These are phyloP conservation scores for Prinsepia uniflora DNA, from an alignment of 306 rosid genomes.

Conservation along the genomic window DNA sequence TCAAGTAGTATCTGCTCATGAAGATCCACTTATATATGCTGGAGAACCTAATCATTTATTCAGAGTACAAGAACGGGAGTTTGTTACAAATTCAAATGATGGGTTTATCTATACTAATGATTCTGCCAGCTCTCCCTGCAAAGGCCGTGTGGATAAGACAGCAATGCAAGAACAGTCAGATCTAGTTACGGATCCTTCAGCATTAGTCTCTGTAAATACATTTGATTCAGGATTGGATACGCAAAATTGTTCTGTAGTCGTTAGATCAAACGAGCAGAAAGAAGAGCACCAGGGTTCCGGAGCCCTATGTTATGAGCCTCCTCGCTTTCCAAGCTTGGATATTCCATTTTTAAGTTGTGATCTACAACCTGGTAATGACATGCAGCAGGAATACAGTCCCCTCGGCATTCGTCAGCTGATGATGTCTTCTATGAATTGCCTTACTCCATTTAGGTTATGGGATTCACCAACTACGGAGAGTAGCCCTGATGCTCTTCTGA, in stretches of 20 bases:
- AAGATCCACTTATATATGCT: slow-evolving; percentile 36
- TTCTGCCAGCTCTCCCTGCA: slow-evolving; percentile 46
- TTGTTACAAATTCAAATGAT: slow-evolving; percentile 43
- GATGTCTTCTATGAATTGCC: slow-evolving; percentile 88
- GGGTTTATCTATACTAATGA: slow-evolving; percentile 52
- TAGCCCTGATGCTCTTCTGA: slow-evolving; percentile 81
- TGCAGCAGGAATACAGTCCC: slow-evolving; percentile 98
- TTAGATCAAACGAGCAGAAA: slow-evolving; percentile 31
- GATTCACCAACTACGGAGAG: slow-evolving; percentile 72
- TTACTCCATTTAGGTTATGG: slow-evolving; percentile 88
- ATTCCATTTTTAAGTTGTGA: slow-evolving; percentile 94
- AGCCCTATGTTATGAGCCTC: slow-evolving; percentile 85
- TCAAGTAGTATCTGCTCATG: slow-evolving; percentile 45
- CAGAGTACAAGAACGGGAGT: slow-evolving; percentile 50
- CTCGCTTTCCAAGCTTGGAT: slow-evolving; percentile 91
- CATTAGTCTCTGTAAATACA: slow-evolving; percentile 68
- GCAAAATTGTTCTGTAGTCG: slow-evolving; percentile 40
- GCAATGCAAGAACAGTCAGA: slow-evolving; percentile 47
- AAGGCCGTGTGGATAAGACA: slow-evolving; percentile 23
- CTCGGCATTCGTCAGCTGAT: slow-evolving; percentile 91
- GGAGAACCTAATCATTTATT: slow-evolving; percentile 47
- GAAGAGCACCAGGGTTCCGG: slow-evolving; percentile 64
- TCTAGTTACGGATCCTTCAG: slow-evolving; percentile 41
- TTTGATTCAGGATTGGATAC: slow-evolving; percentile 44
- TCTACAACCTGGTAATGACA: slow-evolving; percentile 77